Evolutionary conservation across 352 stramenopile species (phyloP), one percentile per base, ranked within the genome.

Genomic region (Pythium monospermum): DNA sequence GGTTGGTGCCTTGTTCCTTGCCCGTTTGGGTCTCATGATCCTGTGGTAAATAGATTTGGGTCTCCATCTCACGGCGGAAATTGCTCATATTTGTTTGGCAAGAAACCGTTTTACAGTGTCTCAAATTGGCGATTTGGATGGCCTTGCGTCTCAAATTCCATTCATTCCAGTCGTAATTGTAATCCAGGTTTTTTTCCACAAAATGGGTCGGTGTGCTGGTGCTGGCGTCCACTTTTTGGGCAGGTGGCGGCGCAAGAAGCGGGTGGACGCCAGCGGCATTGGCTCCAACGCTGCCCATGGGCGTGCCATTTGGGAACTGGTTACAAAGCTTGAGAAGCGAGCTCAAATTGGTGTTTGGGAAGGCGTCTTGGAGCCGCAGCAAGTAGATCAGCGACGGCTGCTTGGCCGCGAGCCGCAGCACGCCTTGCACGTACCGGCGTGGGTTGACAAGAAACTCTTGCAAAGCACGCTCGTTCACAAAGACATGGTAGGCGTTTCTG

Each of bases 161-260:
- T 63, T 98, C 91, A 70, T 98, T 98, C 89, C 91, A 98, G 44
- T 96, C 82, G 67, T 98, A 98, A 37, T 83, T 79, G 53, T 77
- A 77, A 70, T 97, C 91, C 16, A 97, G 85, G 56, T 87, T 64
- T 64, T 91, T 96, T 44, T 98, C 86, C 6, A 95, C 48, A 69
- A 98, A 97, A 64, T 98, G 92, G 21, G 76, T 75, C 6, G 92
- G 93, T 26, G 92, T 98, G 51, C 81, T 73, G 27, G 88, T 97
- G 44, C 72, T 81, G 18, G 83, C 87, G 59, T 98, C 89, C 6
- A 88, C 69, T 65, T 91, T 94, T 32, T 81, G 76, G 2, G 68
- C 68, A 16, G 64, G 43, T 12, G 70, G 61, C 0, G 67, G 64
- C 1, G 76, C 76, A 8, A 90, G 56, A 45, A 91, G 53, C 15